Evolutionary conservation across 2,329 filamentous ascomycete genomes (phyloP).

Genomic region (Aspergillus jensenii): DNA sequence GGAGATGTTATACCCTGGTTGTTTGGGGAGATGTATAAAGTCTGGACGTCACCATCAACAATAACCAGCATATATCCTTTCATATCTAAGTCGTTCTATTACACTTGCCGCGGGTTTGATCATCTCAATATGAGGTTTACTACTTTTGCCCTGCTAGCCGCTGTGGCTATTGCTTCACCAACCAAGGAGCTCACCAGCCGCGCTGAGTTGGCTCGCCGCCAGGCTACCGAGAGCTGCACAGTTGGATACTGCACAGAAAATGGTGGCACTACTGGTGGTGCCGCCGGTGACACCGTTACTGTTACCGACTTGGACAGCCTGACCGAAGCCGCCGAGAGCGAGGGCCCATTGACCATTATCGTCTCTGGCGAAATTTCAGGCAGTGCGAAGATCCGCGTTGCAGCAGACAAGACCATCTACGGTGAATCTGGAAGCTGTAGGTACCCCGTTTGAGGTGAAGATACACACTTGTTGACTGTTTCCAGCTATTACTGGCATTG

Average conservation of each 20-base stretch:
- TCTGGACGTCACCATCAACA: not conserved
- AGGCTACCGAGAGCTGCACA: conserved; percentile 9
- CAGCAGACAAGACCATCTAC: conserved; percentile 54
- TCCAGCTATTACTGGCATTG: conserved; percentile 54
- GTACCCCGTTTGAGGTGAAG: not conserved
- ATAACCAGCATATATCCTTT: not conserved
- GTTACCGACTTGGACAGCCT: conserved; percentile 55
- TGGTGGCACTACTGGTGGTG: conserved; percentile 56
- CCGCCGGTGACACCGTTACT: conserved; percentile 54
- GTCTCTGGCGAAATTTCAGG: conserved; percentile 49
- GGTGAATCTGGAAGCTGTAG: conserved; percentile 28
- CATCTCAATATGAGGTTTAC: not conserved
- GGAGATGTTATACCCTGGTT: not conserved
- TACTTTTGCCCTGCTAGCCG: not conserved
- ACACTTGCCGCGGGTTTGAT: not conserved
- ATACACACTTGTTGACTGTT: too few relatives aligned
- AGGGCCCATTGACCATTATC: conserved; percentile 47
- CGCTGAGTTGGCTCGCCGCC: conserved; percentile 1
- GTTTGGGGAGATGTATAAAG: not conserved
- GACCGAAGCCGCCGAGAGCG: conserved; percentile 50
- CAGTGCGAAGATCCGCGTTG: conserved; percentile 44
- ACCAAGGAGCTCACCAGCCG: not conserved
- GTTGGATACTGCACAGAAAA: conserved; percentile 51
- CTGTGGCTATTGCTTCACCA: not conserved
- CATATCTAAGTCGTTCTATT: not conserved